phyloP scores from a whole-genome alignment of 2,329 filamentous ascomycete genomes.

The Pyrenophora teres region DNA sequence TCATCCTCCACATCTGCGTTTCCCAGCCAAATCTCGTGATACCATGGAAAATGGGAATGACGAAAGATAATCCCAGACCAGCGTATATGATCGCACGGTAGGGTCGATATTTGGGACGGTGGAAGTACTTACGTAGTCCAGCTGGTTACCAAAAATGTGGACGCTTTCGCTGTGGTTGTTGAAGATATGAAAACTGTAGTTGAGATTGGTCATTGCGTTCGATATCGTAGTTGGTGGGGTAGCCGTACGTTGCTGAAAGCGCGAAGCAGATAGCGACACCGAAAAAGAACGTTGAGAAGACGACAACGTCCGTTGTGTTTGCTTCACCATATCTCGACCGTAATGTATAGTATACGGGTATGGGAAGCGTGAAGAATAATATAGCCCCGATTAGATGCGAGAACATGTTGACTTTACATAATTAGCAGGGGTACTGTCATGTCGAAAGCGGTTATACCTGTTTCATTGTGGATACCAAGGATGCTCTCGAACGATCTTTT shows the following conservation, averaged over 20 bases:
- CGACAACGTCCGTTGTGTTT: background rate
- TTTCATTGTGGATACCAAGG: conserved; percentile 2
- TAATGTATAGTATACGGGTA: background rate
- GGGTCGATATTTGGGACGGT: background rate
- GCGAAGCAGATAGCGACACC: conserved; percentile 2
- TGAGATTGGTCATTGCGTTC: background rate
- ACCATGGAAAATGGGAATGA: conserved; percentile 4
- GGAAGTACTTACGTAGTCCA: background rate
- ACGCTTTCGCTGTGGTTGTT: conserved; percentile 1
- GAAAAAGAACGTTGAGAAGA: conserved; percentile 1
- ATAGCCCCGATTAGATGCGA: background rate
- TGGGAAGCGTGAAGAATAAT: background rate
- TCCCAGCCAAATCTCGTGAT: conserved; percentile 17
- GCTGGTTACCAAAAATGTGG: conserved; percentile 1
- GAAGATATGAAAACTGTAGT: background rate
- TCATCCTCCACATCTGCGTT: conserved; percentile 21
- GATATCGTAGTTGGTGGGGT: background rate
- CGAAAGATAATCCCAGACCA: background rate
- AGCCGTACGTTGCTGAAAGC: background rate
- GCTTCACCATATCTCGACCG: background rate
- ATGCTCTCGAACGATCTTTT: background rate
- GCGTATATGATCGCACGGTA: conserved; percentile 6
- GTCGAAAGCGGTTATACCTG: background rate
- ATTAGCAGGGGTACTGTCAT: background rate
- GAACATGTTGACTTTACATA: background rate